Evolutionary conservation across 768 basidiomycete genomes (phyloP).

Genomic region (Tricholoma flavovirens): DNA sequence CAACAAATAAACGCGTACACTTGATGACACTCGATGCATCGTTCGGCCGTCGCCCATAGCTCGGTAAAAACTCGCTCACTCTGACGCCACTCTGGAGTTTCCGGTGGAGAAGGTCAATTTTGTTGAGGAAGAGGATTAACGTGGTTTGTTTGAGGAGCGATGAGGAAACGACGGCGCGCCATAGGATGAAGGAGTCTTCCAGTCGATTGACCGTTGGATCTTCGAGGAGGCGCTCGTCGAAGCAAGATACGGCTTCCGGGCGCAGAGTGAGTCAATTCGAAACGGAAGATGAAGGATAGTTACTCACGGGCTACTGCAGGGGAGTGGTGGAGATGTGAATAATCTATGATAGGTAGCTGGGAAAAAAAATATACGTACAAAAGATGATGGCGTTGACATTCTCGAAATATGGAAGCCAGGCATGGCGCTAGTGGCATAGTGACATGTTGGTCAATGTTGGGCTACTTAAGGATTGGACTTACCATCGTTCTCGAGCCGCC

Average conservation of each 20-base stretch:
- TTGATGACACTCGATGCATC: constrained; percentile 46
- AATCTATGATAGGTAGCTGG: not conserved
- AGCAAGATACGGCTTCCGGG: constrained; percentile 39
- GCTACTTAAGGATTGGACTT: constrained; percentile 16
- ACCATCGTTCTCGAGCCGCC: constrained; percentile 59
- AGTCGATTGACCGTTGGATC: constrained; percentile 60
- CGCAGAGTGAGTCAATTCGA: constrained; percentile 11
- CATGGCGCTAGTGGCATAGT: constrained; percentile 46
- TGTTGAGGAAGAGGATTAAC: constrained; percentile 71
- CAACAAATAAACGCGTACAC: constrained; percentile 39
- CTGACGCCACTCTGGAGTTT: constrained; percentile 40
- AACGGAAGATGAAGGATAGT: constrained; percentile 6
- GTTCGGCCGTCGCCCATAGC: constrained; percentile 59
- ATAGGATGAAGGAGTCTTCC: constrained; percentile 68
- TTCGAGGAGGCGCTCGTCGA: constrained; percentile 45
- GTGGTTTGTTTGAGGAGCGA: constrained; percentile 53
- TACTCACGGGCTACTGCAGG: constrained; percentile 48
- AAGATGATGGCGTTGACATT: constrained; percentile 77
- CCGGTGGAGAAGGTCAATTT: constrained; percentile 57
- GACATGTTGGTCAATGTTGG: not conserved
- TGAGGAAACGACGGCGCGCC: constrained; percentile 56
- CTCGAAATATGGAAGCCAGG: constrained; percentile 72
- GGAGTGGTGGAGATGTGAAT: constrained; percentile 13
- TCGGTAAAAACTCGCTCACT: constrained; percentile 51
- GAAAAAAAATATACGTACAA: constrained; percentile 34